These are phyloP conservation scores for Geotrichum phurueaensis DNA, from an alignment of 1,139 yeast species.

Conservation along the genomic window DNA sequence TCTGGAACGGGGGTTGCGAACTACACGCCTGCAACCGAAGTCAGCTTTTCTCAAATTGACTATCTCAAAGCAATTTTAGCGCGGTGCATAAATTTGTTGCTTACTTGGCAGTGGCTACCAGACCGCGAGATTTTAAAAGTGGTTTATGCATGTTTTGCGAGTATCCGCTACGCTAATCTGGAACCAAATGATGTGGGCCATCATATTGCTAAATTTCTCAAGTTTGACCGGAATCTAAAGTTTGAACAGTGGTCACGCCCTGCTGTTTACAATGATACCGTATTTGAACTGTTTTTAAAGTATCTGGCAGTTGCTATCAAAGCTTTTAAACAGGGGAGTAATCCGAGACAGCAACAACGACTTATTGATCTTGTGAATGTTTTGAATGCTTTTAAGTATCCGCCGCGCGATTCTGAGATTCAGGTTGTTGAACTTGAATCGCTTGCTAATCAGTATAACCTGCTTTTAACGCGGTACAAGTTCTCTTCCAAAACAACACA, in stretches of 20 bases:
- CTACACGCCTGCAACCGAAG: background rate
- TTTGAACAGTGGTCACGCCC: background rate
- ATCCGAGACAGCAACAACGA: conserved; percentile 6
- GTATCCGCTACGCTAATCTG: conserved; percentile 11
- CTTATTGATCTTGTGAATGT: conserved; percentile 15
- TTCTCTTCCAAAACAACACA: conserved; percentile 11
- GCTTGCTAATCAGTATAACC: conserved; percentile 15
- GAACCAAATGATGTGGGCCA: conserved; percentile 16
- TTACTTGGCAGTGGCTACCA: conserved; percentile 16
- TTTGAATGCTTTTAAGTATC: conserved; percentile 11
- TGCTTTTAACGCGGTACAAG: conserved; percentile 11
- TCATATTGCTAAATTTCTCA: background rate
- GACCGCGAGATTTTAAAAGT: conserved; percentile 10
- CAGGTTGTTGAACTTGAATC: conserved; percentile 13
- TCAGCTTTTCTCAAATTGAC: background rate
- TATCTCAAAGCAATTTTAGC: conserved; percentile 13
- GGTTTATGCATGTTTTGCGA: conserved; percentile 10
- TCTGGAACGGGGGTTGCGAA: background rate
- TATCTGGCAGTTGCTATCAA: conserved; percentile 3
- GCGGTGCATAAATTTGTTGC: conserved; percentile 6
- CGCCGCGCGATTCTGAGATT: conserved; percentile 12
- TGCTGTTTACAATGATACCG: conserved; percentile 5
- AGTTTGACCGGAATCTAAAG: background rate
- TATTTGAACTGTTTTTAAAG: conserved; percentile 13
- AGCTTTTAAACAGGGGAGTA: conserved; percentile 3